These are phyloP conservation scores for Coemansia sp. DNA, from an alignment of 192 early-diverging fungal genomes.

Conservation along the genomic window DNA sequence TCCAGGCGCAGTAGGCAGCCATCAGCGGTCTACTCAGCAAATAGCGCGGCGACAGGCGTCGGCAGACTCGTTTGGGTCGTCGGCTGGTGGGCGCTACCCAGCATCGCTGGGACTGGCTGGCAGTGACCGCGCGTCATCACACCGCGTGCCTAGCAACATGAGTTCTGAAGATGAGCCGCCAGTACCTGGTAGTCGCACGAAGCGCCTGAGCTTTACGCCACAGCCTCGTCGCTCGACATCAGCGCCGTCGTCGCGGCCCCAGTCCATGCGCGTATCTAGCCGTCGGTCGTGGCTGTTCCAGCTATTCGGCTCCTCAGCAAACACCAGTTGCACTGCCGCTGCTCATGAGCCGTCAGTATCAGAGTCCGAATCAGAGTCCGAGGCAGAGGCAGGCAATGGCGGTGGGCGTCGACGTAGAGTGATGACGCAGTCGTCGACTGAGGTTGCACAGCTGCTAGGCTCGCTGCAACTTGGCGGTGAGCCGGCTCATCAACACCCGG, in stretches of 20 bases:
- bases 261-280: slow-evolving; percentile 45
- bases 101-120: slow-evolving; percentile 15
- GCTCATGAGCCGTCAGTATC: neutral
- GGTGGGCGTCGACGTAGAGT: slow-evolving; percentile 28
- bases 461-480: slow-evolving; percentile 28
- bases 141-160: slow-evolving; percentile 6
- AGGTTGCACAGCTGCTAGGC: slow-evolving; percentile 29
- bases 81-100: slow-evolving; percentile 33
- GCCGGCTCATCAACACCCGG: neutral
- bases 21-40: neutral
- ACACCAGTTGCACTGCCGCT: neutral
- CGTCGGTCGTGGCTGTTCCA: slow-evolving; percentile 41
- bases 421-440: slow-evolving; percentile 46
- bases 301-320: slow-evolving; percentile 22
- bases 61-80: slow-evolving; percentile 6
- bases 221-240: slow-evolving; percentile 50
- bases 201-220: slow-evolving; percentile 35
- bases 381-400: neutral
- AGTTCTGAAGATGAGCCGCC: slow-evolving; percentile 7
- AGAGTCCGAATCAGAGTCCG: neutral
- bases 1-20: slow-evolving; percentile 8
- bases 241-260: slow-evolving; percentile 42
- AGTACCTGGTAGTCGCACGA: neutral
- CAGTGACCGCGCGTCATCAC: slow-evolving; percentile 1
- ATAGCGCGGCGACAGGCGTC: slow-evolving; percentile 17